A percentile compares a stretch with the other conserved stretches of the same genome.
Conservation (phyloP, 2,329 filamentous ascomycete species). For the Laburnicola sp. region DNA sequence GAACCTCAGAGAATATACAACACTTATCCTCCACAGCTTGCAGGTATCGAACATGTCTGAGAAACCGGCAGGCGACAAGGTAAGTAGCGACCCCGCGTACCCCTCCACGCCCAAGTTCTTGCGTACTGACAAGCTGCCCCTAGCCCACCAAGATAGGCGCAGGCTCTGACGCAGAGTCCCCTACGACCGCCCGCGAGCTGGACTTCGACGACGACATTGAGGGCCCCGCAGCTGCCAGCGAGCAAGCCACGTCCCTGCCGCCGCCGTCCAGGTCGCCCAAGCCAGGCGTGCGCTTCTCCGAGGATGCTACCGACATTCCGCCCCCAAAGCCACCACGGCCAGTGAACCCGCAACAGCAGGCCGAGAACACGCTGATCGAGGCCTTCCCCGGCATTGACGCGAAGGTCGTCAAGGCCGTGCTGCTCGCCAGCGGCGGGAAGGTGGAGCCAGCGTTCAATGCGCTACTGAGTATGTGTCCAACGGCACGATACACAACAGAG, state of each 20-base stretch:
- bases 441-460: conserved; percentile 96
- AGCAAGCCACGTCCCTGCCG: conserved; percentile 46
- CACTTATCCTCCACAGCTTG: background rate
- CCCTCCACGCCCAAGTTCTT: conserved; percentile 28
- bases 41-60: conserved; percentile 21
- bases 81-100: conserved; percentile 15
- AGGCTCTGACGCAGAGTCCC: conserved; percentile 51
- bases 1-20: background rate
- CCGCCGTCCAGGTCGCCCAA: conserved; percentile 46
- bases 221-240: conserved; percentile 38
- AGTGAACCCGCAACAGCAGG: conserved; percentile 78
- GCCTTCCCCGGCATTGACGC: conserved; percentile 86
- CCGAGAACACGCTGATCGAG: conserved; percentile 85
- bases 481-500: background rate
- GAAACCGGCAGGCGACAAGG: conserved; percentile 37
- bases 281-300: conserved; percentile 52
- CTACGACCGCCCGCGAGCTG: conserved; percentile 59
- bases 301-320: conserved; percentile 58
- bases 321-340: conserved; percentile 81
- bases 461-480: conserved; percentile 67
- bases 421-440: conserved; percentile 81
- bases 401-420: conserved; percentile 81
- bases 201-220: conserved; percentile 62
- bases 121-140: conserved; percentile 21
- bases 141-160: conserved; percentile 44